These are phyloP conservation scores for Posidonia australis DNA, from an alignment of 106 monocot species.

Conservation along the genomic window DNA sequence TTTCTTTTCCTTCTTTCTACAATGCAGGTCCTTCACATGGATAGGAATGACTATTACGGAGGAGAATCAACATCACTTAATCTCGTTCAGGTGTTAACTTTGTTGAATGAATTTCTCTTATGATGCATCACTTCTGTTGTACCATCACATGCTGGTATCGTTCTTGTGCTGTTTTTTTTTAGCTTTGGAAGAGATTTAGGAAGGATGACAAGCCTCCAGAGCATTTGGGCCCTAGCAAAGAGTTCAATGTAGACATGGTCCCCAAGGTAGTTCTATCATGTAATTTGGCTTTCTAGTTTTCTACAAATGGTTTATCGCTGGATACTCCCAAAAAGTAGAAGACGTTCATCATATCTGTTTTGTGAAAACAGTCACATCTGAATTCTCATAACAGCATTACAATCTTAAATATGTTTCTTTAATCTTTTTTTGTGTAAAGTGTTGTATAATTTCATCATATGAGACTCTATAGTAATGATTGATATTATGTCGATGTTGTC, in stretches of 20 bases:
- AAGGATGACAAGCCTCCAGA: conserved; percentile 59
- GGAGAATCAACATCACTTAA: conserved; percentile 25
- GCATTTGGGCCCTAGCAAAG: conserved; percentile 50
- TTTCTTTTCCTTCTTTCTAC: neutral
- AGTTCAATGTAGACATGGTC: conserved; percentile 80
- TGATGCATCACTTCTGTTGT: neutral
- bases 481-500: neutral
- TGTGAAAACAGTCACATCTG: no score
- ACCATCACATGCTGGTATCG: neutral
- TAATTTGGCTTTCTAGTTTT: neutral
- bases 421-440: neutral
- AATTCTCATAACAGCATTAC: neutral
- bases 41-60: conserved; percentile 31
- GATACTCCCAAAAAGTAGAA: no score
- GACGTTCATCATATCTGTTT: no score
- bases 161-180: neutral
- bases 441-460: neutral
- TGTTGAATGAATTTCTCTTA: no score
- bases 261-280: conserved; percentile 42
- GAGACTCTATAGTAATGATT: neutral
- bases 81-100: conserved; percentile 17
- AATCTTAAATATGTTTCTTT: neutral
- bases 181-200: conserved; percentile 89
- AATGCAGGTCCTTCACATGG: conserved; percentile 23
- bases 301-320: neutral